Percentiles rank a stretch among this genome's conserved stretches.
Conservation (phyloP, 306 rosid species). For the Astragalus glycyphyllos region DNA sequence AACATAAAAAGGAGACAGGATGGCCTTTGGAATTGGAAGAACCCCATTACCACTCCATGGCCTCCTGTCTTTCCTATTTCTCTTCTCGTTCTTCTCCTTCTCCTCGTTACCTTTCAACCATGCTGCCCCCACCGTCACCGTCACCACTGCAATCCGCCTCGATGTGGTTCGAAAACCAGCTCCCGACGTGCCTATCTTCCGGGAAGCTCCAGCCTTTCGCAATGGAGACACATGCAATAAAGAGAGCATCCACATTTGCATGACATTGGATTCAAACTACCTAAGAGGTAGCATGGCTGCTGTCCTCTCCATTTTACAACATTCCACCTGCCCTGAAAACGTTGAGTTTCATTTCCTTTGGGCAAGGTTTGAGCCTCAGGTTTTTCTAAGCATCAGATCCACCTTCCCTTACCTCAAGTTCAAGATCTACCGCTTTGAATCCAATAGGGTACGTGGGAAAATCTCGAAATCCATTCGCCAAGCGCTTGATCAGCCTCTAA, state of each 20-base stretch:
- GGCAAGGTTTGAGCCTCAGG: conserved; percentile 64
- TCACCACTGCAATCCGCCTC: conserved; percentile 47
- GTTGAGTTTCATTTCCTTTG: conserved; percentile 81
- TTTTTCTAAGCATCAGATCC: conserved; percentile 67
- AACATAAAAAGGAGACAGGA: conserved; percentile 60
- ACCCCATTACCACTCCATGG: conserved; percentile 39
- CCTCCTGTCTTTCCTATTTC: conserved; percentile 62
- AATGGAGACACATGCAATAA: conserved; percentile 61
- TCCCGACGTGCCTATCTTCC: conserved; percentile 52
- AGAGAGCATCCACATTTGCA: conserved; percentile 69
- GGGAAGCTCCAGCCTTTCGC: conserved; percentile 77
- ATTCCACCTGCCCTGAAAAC: conserved; percentile 77
- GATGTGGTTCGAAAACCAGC: conserved; percentile 60
- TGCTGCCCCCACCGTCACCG: neutral
- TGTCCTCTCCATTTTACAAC: conserved; percentile 74
- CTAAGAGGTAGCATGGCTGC: conserved; percentile 87
- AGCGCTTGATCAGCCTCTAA: conserved; percentile 84
- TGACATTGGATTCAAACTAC: conserved; percentile 90
- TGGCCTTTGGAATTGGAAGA: conserved; percentile 58
- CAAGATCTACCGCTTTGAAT: conserved; percentile 66
- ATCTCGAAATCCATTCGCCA: conserved; percentile 80
- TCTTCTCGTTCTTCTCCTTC: neutral
- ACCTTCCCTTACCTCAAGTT: conserved; percentile 84
- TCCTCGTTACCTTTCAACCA: neutral
- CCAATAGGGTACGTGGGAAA: conserved; percentile 69